Evolutionary conservation across 345 rosid genomes (phyloP), one percentile per base, ranked within the genome.

Genomic region (Viola odorata): DNA sequence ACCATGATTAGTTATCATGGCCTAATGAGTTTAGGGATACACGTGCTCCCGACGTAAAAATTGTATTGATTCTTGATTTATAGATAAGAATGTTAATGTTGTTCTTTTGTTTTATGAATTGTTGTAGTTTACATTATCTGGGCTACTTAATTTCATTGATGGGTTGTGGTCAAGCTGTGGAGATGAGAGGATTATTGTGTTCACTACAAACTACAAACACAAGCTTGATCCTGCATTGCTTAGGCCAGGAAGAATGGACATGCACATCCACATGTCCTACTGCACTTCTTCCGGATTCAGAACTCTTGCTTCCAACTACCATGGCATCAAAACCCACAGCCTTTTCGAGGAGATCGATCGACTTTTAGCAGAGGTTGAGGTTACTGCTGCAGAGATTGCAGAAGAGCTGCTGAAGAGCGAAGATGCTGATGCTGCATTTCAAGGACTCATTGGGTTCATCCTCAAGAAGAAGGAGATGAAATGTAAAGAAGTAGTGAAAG

Each of bases 151-250:
- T 53, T 70, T 70, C 74, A 63, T 70, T 15, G 74, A 70, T 47
- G 74, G 74, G 44, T 41, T 70, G 41, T 70, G 74, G 74, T 70
- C 74, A 7, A 70, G 68, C 16, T 70, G 74, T n/a, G 74, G 74
- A 53, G 74, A 70, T n/a, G 74, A 70, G 40, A 52, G 74, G 23
- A 51, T 70, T 1, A 70, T 70, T 12, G 58, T 70, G 12, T 70
- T 70, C 13, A 70, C 74, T 14, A 70, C 74, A 2, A 71, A 71
- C 13, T 37, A 59, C 65, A 71, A 65, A 45, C 65, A 71, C 2
- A 71, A 60, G 58, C 3, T 71, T 11, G 75, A 71, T 14, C 61
- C 62, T 2, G 75, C 75, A 40, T 16, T 71, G 57, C 16, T 71
- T 5, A 53, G 74, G 3, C 74, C 74, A 9, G 74, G 74, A 14